Evolutionary conservation across 139 green algal species (phyloP).

Genomic region (Chlamydomonas incerta): DNA sequence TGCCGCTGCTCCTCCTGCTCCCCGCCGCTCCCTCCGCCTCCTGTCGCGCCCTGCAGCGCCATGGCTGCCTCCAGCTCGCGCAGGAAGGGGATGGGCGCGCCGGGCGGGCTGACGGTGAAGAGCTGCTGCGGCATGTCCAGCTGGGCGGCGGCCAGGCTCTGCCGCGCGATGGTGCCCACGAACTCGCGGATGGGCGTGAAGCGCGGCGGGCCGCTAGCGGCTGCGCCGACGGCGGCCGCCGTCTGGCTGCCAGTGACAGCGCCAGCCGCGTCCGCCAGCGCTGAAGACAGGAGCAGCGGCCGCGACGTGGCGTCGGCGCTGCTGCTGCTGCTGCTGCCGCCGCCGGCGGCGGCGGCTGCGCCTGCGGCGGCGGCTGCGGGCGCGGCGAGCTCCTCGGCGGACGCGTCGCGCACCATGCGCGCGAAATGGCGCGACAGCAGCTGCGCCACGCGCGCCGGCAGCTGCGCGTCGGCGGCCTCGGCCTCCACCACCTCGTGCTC

Average conservation of each 20-base stretch:
- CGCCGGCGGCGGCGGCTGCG: no score
- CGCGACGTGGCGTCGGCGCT: no score
- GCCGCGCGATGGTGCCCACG: not conserved
- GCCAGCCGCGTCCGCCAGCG: no score
- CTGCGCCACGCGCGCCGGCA: constrained; percentile 13
- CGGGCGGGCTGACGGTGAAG: not conserved
- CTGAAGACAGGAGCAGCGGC: not conserved
- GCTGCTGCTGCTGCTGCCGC: no score
- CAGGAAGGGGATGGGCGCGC: not conserved
- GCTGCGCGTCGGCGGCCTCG: not conserved
- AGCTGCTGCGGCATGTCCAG: not conserved
- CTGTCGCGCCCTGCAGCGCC: no score
- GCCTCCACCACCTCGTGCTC: constrained; percentile 37
- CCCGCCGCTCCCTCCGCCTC: no score
- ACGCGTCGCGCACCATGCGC: not conserved
- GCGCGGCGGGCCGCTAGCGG: no score
- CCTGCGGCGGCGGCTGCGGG: no score
- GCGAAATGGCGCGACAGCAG: constrained; percentile 39
- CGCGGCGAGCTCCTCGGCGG: not conserved
- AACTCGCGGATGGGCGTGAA: not conserved
- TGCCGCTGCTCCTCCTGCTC: no score
- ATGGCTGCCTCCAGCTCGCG: not conserved
- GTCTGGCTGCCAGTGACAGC: not conserved
- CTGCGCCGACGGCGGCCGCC: no score
- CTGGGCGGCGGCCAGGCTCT: not conserved